Conservation (phyloP, 2,329 filamentous ascomycete genomes). For the Pseudogymnoascus sp. region DNA sequence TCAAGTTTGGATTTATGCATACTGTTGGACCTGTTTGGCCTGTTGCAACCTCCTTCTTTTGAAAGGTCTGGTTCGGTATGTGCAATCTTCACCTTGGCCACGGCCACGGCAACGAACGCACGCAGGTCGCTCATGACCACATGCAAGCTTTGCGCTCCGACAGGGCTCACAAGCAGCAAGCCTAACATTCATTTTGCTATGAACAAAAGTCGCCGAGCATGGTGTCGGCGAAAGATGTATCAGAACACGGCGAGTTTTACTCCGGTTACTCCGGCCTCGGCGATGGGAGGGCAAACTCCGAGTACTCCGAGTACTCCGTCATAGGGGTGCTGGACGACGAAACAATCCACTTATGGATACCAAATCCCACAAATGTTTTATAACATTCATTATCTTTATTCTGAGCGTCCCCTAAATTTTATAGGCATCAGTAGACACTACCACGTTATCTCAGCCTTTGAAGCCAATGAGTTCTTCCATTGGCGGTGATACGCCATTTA, state of each 20-base stretch:
- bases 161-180: neutral
- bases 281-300: neutral
- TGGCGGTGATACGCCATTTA: neutral
- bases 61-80: neutral
- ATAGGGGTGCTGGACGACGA: neutral
- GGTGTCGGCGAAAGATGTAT: neutral
- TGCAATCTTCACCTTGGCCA: neutral
- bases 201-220: neutral
- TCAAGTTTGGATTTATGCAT: neutral
- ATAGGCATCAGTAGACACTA: conserved; percentile 12
- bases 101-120: neutral
- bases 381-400: neutral
- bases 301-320: neutral
- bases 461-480: neutral
- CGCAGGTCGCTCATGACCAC: neutral
- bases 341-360: neutral
- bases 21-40: neutral
- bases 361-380: conserved; percentile 12
- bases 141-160: neutral
- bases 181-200: neutral
- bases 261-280: neutral
- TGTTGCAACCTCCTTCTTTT: neutral
- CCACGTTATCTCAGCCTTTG: conserved; percentile 10
- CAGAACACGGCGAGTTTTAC: neutral
- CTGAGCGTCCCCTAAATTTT: neutral